Evolutionary conservation across 768 basidiomycete genomes (phyloP).

Genomic region (Cystofilobasidium ferigula): DNA sequence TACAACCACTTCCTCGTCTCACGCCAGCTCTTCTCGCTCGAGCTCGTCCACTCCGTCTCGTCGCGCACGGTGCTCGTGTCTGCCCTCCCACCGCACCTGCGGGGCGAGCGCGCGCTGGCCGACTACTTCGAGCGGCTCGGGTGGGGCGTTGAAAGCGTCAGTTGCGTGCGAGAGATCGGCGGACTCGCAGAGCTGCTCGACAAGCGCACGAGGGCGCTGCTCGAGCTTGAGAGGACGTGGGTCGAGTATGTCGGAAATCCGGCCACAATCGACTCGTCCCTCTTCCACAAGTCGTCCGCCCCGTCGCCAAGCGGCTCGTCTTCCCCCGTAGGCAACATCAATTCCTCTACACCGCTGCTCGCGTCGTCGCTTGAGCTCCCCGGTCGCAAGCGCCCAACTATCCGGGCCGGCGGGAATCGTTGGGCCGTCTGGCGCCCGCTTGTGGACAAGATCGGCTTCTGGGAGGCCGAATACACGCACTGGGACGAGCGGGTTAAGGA

Average conservation of each 20-base stretch:
- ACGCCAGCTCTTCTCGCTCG: slow-evolving; percentile 84
- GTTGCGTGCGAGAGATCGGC: slow-evolving; percentile 70
- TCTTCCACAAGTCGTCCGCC: background rate
- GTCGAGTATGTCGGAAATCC: slow-evolving; percentile 88
- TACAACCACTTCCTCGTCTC: slow-evolving; percentile 79
- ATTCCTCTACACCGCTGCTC: background rate
- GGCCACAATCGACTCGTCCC: slow-evolving; percentile 65
- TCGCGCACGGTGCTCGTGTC: slow-evolving; percentile 44
- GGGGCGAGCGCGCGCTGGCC: slow-evolving; percentile 25
- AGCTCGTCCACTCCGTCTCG: slow-evolving; percentile 86
- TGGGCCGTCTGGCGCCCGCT: slow-evolving; percentile 38
- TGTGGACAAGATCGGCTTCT: slow-evolving; percentile 81
- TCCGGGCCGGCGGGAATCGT: slow-evolving; percentile 13
- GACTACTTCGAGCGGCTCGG: slow-evolving; percentile 24
- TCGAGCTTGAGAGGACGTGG: slow-evolving; percentile 76
- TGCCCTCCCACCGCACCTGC: slow-evolving; percentile 12
- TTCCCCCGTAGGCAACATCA: background rate
- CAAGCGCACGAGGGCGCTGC: slow-evolving; percentile 63
- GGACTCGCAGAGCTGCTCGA: slow-evolving; percentile 62
- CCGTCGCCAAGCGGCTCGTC: slow-evolving; percentile 1
- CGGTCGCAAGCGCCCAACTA: slow-evolving; percentile 13
- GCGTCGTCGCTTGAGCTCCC: slow-evolving; percentile 16
- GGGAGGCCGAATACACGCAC: slow-evolving; percentile 65
- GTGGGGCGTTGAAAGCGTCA: slow-evolving; percentile 75
- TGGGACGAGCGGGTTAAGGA: slow-evolving; percentile 74